These are phyloP conservation scores for Fagopyrum esculentum DNA, from an alignment of 148 eudicot species.

Conservation along the genomic window DNA sequence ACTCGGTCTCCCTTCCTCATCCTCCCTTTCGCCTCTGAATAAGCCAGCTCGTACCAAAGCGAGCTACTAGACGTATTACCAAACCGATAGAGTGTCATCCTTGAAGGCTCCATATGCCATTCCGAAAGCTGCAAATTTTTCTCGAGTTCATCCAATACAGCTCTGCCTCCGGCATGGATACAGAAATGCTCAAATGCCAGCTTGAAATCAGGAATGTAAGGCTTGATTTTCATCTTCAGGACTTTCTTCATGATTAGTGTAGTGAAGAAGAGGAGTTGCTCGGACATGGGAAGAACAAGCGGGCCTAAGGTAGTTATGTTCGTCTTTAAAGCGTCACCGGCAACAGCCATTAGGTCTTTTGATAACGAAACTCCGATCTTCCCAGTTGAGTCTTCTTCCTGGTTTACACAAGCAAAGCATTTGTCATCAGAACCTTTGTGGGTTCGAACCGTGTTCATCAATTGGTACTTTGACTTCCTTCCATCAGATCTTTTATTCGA, in stretches of 20 bases:
- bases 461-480: slow-evolving; percentile 33
- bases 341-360: slow-evolving; percentile 14
- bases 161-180: slow-evolving; percentile 16
- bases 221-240: slow-evolving; percentile 17
- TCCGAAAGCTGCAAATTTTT: slow-evolving; percentile 15
- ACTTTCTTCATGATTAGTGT: slow-evolving; percentile 14
- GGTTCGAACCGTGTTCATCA: slow-evolving; percentile 49
- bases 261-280: slow-evolving; percentile 14
- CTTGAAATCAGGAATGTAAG: slow-evolving; percentile 17
- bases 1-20: slow-evolving; percentile 16
- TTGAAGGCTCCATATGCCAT: slow-evolving; percentile 18
- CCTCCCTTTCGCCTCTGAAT: slow-evolving; percentile 18
- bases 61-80: slow-evolving; percentile 17
- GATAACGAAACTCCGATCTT: slow-evolving; percentile 20
- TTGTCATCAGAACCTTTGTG: slow-evolving; percentile 67
- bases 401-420: slow-evolving; percentile 46
- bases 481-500: slow-evolving; percentile 32
- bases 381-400: slow-evolving; percentile 58
- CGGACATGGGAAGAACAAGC: slow-evolving; percentile 15
- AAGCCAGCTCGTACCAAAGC: slow-evolving; percentile 16
- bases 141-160: slow-evolving; percentile 12
- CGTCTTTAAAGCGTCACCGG: slow-evolving; percentile 15
- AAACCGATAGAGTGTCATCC: slow-evolving; percentile 16
- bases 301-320: slow-evolving; percentile 14
- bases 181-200: slow-evolving; percentile 17